Percentiles rank a stretch among this genome's conserved stretches.
These are phyloP conservation scores for Tarenaya hassleriana DNA, from an alignment of 345 rosid genomes.

Conservation along the genomic window DNA sequence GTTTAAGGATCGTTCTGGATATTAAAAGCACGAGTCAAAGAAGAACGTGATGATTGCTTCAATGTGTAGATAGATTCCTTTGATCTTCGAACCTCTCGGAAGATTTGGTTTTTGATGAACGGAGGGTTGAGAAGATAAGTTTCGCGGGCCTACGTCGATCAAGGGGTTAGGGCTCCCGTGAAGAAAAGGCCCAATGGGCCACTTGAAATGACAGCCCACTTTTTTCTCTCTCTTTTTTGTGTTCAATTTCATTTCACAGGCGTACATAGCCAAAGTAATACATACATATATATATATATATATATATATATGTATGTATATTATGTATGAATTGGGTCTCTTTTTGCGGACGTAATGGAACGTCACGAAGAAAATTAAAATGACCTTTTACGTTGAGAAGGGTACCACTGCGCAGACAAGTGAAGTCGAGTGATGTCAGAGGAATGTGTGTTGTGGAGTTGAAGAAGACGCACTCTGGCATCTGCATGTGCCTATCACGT, in stretches of 20 bases:
- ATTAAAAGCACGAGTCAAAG: too few species aligned
- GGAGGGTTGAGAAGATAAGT: background rate
- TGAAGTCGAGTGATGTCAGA: constrained; percentile 19
- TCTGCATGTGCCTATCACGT: constrained; percentile 27
- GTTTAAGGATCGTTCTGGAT: too few species aligned
- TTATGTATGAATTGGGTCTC: too few species aligned
- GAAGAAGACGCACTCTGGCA: background rate
- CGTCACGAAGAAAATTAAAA: background rate
- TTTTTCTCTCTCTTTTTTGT: too few species aligned
- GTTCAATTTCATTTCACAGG: background rate
- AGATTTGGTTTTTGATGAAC: constrained; percentile 16
- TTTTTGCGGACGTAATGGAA: too few species aligned
- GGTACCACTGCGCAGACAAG: constrained; percentile 8
- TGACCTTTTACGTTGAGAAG: background rate
- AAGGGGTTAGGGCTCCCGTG: too few species aligned
- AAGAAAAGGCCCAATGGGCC: constrained; percentile 8
- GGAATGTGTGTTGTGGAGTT: constrained; percentile 21
- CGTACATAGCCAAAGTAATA: background rate
- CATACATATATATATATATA: too few species aligned
- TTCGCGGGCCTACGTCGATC: background rate
- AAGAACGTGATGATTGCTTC: too few species aligned
- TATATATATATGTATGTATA: too few species aligned
- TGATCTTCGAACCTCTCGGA: too few species aligned
- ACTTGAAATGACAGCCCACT: too few species aligned
- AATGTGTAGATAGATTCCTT: too few species aligned